These are phyloP conservation scores for Annona squamosa DNA, from an alignment of 164 flowering plant species.

Conservation along the genomic window DNA sequence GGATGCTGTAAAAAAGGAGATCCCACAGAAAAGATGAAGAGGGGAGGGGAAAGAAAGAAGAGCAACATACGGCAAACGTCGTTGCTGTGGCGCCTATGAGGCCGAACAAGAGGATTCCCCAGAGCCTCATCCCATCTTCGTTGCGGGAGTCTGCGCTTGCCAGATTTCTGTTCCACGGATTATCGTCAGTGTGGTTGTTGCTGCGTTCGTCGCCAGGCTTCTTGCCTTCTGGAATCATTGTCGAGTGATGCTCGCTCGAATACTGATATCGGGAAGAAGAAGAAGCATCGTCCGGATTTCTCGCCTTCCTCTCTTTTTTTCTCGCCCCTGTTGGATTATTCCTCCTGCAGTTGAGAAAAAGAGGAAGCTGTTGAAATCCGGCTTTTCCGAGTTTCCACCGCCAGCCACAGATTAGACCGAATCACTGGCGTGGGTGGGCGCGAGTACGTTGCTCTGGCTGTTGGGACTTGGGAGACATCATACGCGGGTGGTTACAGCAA, in stretches of 20 bases:
- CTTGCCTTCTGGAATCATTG: slow-evolving; percentile 3
- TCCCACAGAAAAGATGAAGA: neutral
- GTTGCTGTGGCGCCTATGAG: slow-evolving; percentile 72
- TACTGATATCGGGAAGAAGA: neutral
- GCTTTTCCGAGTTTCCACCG: neutral
- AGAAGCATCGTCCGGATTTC: neutral
- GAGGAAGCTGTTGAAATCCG: neutral
- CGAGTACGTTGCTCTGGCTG: neutral
- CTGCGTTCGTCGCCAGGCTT: neutral
- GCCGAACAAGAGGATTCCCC: slow-evolving; percentile 62
- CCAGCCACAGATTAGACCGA: neutral
- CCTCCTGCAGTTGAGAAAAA: neutral
- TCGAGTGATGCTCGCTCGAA: too few species aligned
- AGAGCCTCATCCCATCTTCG: slow-evolving; percentile 34
- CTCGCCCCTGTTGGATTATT: neutral
- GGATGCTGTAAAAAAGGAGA: neutral
- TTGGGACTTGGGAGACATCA: neutral
- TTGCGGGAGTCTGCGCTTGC: neutral
- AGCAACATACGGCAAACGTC: slow-evolving; percentile 42
- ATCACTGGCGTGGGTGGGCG: too few species aligned
- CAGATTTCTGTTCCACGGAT: neutral
- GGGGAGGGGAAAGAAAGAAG: slow-evolving; percentile 1
- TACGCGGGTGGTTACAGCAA: too few species aligned
- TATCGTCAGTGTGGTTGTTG: neutral
- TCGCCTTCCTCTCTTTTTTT: neutral